phyloP scores from a whole-genome alignment of 805 yeast species.

The Starmerella powellii region DNA sequence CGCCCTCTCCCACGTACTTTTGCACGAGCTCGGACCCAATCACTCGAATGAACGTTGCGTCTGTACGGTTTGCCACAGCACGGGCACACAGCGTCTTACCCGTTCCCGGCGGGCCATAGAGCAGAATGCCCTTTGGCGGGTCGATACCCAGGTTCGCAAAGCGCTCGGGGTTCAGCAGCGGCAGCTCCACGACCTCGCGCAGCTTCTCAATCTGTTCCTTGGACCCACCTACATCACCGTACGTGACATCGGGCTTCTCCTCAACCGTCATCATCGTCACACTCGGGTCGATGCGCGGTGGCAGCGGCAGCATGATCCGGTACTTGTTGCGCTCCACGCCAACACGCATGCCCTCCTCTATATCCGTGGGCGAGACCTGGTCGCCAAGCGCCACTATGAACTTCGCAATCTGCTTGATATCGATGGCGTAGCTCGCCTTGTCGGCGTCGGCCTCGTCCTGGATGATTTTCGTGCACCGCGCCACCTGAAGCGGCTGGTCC shows the following conservation, averaged over 20 bases:
- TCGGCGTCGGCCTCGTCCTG: constrained; percentile 42
- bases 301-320: constrained; percentile 92
- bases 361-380: constrained; percentile 94
- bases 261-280: constrained; percentile 99
- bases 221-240: constrained; percentile 96
- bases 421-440: constrained; percentile 85
- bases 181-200: constrained; percentile 92
- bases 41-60: constrained; percentile 95
- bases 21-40: constrained; percentile 98
- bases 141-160: constrained; percentile 95
- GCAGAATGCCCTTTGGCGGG: constrained; percentile 94
- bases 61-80: constrained; percentile 98
- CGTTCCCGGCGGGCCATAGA: constrained; percentile 98
- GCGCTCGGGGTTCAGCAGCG: constrained; percentile 87
- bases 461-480: constrained; percentile 95
- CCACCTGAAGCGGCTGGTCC: constrained; percentile 95
- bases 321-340: constrained; percentile 97
- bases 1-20: constrained; percentile 99
- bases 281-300: constrained; percentile 94
- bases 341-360: constrained; percentile 98
- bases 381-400: constrained; percentile 95
- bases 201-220: constrained; percentile 95
- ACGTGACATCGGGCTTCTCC: constrained; percentile 97
- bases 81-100: constrained; percentile 98
- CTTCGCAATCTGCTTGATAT: constrained; percentile 95